Conservation (phyloP, 768 basidiomycete species). For the Termitomyces sp. region DNA sequence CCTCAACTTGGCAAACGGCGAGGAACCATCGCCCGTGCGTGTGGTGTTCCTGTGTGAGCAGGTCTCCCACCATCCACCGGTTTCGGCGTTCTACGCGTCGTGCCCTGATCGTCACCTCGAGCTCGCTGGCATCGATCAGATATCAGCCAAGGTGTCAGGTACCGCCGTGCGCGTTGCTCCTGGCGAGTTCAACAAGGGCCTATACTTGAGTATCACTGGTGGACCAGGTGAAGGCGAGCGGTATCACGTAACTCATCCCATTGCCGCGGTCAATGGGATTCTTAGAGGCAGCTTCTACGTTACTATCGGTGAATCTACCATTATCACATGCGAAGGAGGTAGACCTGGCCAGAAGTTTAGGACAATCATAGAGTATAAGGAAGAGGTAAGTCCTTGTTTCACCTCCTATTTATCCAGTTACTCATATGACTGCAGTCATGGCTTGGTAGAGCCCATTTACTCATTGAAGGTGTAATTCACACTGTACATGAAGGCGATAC, state of each 20-base stretch:
- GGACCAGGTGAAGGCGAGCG: slow-evolving; percentile 71
- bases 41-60: slow-evolving; percentile 88
- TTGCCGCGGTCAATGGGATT: slow-evolving; percentile 87
- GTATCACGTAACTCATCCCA: slow-evolving; percentile 88
- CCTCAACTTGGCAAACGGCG: slow-evolving; percentile 39
- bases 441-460: slow-evolving; percentile 83
- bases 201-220: slow-evolving; percentile 74
- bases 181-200: slow-evolving; percentile 82
- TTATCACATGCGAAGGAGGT: slow-evolving; percentile 76
- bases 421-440: slow-evolving; percentile 52
- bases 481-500: slow-evolving; percentile 61
- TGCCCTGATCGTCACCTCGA: slow-evolving; percentile 74
- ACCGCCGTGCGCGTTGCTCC: slow-evolving; percentile 79
- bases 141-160: slow-evolving; percentile 86
- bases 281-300: slow-evolving; percentile 89
- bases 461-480: slow-evolving; percentile 87
- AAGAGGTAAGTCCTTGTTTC: slow-evolving; percentile 59
- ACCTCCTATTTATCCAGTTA: background rate
- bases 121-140: slow-evolving; percentile 84
- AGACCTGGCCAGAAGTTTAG: slow-evolving; percentile 59
- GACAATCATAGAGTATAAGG: slow-evolving; percentile 90
- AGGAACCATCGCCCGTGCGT: slow-evolving; percentile 27
- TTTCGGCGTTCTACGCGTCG: slow-evolving; percentile 75
- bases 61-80: slow-evolving; percentile 95
- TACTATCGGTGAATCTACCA: slow-evolving; percentile 73